Base-by-base conservation (phyloP, 1,284 basidiomycete species). In the Sanghuangporus baumii region DNA sequence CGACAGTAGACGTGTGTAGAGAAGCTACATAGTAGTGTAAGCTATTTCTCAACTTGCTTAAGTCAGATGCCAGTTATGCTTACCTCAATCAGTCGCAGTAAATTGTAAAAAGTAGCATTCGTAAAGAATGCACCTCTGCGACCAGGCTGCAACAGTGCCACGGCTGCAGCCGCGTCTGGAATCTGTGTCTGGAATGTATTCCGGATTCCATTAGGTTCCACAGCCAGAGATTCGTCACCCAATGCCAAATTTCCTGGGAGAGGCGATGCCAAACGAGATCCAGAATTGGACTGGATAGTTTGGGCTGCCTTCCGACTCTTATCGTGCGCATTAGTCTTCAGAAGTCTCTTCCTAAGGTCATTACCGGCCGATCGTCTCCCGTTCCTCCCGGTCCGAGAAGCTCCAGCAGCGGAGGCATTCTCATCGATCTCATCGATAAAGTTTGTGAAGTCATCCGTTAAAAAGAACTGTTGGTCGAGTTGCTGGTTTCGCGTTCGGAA, bases 21-120 rank as follows among this genome's bases (percentile, higher is more conserved):
- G 76, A 43, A 95, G 78, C 91, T 98, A 66, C 9, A 18, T 31
- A 31, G 52, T 52, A 46, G 43, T 61, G 36, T 52, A 34, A 56
- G 46, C 31, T 12, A 20, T 46, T n/a, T 8, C 26, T 31, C 26
- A 31, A 31, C 26, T 31, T 31, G 3, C 26, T 36, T 20, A 8
- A 11, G 20, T 41, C 12, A 52, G 37, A 59, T 46, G 31, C 1
- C 31, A 59, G 50, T 14, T 23, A 51, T 20, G 74, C 83, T 59
- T 64, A 94, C 94, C 83, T 96, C 89, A 31, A 97, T 74, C 52
- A 96, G 78, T 43, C 96, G 85, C 69, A 97, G 75, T 51, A 97
- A 78, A 12, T 87, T 84, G 77, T 97, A 99, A 71, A 94, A 93
- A 47, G 87, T 82, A 40, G 92, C 93, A 75, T 96, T 98, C 67